phyloP scores from a whole-genome alignment of 257 asterid species.

The Pogostemon cablin region DNA sequence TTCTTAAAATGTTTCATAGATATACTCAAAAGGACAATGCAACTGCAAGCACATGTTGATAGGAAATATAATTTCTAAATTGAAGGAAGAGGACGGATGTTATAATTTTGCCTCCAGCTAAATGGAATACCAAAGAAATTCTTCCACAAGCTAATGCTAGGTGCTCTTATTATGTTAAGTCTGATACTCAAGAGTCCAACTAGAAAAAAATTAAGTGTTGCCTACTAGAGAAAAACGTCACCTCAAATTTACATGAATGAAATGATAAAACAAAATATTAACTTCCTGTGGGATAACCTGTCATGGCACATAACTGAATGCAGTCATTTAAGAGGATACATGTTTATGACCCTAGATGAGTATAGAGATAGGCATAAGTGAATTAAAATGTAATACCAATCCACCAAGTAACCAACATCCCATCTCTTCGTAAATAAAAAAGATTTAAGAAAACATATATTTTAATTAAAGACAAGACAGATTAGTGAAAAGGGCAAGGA shows the following conservation, averaged over 20 bases:
- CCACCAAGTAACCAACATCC: neutral
- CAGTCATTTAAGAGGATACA: neutral
- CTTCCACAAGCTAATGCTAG: no score
- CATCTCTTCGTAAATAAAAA: neutral
- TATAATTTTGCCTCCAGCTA: neutral
- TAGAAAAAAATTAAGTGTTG: no score
- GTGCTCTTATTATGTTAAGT: slow-evolving; percentile 2
- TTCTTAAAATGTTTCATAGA: neutral
- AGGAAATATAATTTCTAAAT: slow-evolving; percentile 7
- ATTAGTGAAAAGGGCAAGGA: neutral
- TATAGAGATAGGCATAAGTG: neutral
- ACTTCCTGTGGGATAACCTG: no score
- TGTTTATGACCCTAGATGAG: neutral
- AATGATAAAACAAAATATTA: neutral
- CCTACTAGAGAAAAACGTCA: neutral
- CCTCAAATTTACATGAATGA: neutral
- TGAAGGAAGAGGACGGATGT: slow-evolving; percentile 4
- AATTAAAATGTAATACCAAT: neutral
- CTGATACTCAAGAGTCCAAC: neutral
- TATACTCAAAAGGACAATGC: slow-evolving; percentile 1
- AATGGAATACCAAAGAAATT: no score
- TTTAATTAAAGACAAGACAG: neutral
- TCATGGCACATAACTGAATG: no score
- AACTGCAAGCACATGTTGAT: neutral
- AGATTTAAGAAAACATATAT: neutral